Evolutionary conservation across 1,284 basidiomycete species (phyloP).

Genomic region (Trichosporon coremiiforme): DNA sequence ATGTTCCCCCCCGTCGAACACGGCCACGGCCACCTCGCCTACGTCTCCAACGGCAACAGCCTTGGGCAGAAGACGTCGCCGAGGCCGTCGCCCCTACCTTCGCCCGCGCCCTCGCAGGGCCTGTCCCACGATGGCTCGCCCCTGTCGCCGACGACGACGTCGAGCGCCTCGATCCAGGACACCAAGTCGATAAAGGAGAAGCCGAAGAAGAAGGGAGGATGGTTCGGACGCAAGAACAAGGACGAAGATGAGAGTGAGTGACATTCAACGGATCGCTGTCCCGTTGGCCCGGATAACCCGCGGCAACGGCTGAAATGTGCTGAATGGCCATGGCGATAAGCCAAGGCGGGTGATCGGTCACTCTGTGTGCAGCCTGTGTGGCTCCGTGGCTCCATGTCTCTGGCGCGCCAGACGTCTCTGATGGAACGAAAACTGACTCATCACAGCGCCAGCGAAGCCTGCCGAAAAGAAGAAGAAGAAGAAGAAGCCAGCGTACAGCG

Average conservation of each 20-base stretch:
- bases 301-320: too few species aligned
- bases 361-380: not conserved
- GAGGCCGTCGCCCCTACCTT: not conserved
- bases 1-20: not conserved
- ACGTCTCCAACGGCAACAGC: too few species aligned
- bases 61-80: not conserved
- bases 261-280: not conserved
- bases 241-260: not conserved
- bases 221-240: slow-evolving; percentile 1
- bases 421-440: not conserved
- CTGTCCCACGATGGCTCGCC: not conserved
- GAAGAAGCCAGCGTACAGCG: not conserved
- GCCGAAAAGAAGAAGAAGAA: slow-evolving; percentile 8
- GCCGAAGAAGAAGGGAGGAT: slow-evolving; percentile 10
- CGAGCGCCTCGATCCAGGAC: not conserved
- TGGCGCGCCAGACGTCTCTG: not conserved
- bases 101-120: not conserved
- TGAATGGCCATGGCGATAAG: not conserved
- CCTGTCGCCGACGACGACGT: slow-evolving; percentile 8
- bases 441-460: not conserved
- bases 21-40: not conserved
- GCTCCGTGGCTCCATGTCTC: not conserved
- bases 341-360: not conserved
- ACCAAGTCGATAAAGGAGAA: slow-evolving; percentile 3
- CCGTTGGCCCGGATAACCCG: not conserved